Evolutionary conservation across 768 basidiomycete species (phyloP).

Genomic region (Trametes cingulata): DNA sequence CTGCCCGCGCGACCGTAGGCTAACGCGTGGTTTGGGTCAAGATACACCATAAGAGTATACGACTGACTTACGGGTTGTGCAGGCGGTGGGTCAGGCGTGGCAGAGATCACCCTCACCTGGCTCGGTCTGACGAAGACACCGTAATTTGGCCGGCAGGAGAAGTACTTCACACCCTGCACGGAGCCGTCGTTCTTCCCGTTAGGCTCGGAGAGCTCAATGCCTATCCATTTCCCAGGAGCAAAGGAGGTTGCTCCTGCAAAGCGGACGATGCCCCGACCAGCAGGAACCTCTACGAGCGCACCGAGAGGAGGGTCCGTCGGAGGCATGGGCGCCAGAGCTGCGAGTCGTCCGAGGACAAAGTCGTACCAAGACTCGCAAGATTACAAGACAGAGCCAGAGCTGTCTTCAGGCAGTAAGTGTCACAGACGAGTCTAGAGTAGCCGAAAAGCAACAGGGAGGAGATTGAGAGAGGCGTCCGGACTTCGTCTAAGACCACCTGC

Average conservation of each 20-base stretch:
- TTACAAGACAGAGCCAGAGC: neutral
- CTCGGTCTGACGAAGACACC: conserved; percentile 91
- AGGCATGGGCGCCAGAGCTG: conserved; percentile 31
- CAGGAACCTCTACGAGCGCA: conserved; percentile 75
- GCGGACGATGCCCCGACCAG: conserved; percentile 82
- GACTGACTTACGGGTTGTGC: conserved; percentile 19
- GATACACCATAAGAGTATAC: neutral
- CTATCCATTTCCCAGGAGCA: conserved; percentile 91
- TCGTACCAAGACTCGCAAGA: neutral
- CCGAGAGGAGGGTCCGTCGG: conserved; percentile 54
- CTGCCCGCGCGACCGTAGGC: conserved; percentile 32
- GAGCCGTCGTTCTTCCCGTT: conserved; percentile 97
- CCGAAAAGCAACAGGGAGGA: neutral
- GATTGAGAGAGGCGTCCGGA: neutral
- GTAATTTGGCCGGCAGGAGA: conserved; percentile 69
- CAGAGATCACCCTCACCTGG: conserved; percentile 64
- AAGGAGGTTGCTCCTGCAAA: conserved; percentile 86
- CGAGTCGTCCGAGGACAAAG: neutral
- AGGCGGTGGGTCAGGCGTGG: conserved; percentile 22
- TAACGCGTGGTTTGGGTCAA: neutral
- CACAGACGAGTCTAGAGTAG: neutral
- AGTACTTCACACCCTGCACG: conserved; percentile 79
- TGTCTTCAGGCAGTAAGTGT: neutral
- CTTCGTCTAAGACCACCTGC: neutral
- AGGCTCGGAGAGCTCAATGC: conserved; percentile 80